Base-by-base conservation (phyloP, 108 stramenopile genomes). In the Mayamaea pseudoterrestris region DNA sequence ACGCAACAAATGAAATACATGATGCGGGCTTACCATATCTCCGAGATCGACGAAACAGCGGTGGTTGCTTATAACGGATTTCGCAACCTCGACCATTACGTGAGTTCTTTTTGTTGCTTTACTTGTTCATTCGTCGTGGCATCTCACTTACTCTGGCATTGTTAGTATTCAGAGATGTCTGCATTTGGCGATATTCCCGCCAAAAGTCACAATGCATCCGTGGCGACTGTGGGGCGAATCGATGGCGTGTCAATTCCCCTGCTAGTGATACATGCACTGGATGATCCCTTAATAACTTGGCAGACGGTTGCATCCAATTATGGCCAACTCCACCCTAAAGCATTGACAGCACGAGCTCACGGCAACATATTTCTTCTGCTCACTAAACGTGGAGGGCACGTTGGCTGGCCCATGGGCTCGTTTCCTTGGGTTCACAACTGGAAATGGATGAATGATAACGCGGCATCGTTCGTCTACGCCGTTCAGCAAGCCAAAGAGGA, bases 211-310 rank as follows among this genome's bases (percentile, higher is more conserved):
- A 30, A 35, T 12, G 43, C 23, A 8, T 27, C 47, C 13, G 31
- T 57, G 21, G 60, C 55, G 12, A 6, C 21, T 0, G 26, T 43
- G 0, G 34, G 21, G 26, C 73, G 80, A 47, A 69, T 89, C 28
- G 61, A 66, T 2, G 63, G 65, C 26, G 64, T 83, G 3, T 51
- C 79, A 0, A 65, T 81, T n/a, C 86, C 86, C 0, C 56, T 83
- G 40, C 47, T 61, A 12, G 69, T 89, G 0, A 32, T 89, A 0
- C 86, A 89, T 31, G 79, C 86, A 6, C 47, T 83, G 1, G 86
- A 89, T 43, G 86, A 89, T 51, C 86, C 86, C 0, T 51, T 89
- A 3, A 51, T 80, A 5, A 76, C 81, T 24, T 89, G 81, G 81
- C 55, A 68, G 47, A 70, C 79, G 7, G 48, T 80, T 0, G 61